Base-by-base conservation (phyloP, 257 asterid species). In the Gentiana dahurica region DNA sequence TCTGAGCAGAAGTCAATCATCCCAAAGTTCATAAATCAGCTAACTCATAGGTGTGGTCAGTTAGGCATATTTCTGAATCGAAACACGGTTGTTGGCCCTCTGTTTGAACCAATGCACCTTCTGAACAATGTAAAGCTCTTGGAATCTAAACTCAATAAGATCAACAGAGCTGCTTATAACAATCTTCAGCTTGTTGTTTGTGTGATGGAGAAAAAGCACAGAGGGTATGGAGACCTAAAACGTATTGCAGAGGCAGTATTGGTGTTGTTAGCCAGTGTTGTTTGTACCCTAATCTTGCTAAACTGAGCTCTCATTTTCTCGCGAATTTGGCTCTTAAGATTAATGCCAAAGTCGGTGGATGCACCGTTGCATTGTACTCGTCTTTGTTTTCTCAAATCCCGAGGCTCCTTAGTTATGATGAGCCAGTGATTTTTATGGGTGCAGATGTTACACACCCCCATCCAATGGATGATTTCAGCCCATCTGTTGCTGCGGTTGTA, bases 391-490 rank as follows among this genome's bases (percentile, higher is more conserved):
- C 74, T 62, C 93, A 88, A 61, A 77, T 92, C 41, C 95, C 99
- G 1, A 73, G 97, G 62, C 80, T 92, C 36, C 81, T 92, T 58
- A 65, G 62, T 44, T 69, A 50, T 0, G 94, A 83, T 1, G 75
- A 81, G 10, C 97, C 99, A 0, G 93, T 81, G 55, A 88, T 92
- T 58, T 83, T 92, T 49, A 85, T 92, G 97, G 98, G 98, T 0
- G 98, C 98, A 0, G 98, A 92, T 48, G 98, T 92, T 3, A 88
- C 98, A 0, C 98, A 92, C 61, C 98, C 98, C 3, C 98, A 92
- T 69, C 98, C 98, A 0, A 58, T 80, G 8, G 98, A 92, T 39
- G 98, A 92, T 69, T 71, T 6, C 55, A 92, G 95, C 54, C 98
- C 98, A 12, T 92, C 98, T 0, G 74, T 92, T 12, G 97, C 98